Percentiles rank a stretch among this genome's conserved stretches.
Conservation (phyloP, 257 asterid species). For the Haberlea rhodopensis region DNA sequence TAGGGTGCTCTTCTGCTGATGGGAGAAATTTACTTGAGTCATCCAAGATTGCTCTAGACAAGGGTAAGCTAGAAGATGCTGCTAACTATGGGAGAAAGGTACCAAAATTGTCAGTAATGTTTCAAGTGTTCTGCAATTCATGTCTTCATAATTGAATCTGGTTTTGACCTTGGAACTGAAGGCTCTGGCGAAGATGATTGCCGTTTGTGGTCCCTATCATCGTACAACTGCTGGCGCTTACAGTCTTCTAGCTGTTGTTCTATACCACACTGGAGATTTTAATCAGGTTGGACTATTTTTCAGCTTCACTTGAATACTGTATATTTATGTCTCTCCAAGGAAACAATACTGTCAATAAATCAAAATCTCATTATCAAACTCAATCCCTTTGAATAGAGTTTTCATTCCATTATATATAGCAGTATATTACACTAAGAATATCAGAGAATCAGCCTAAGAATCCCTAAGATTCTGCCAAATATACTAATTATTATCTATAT, state of each 20-base stretch:
- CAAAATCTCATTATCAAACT: too few species aligned
- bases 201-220: slow-evolving; percentile 98
- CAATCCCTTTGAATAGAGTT: too few species aligned
- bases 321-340: neutral
- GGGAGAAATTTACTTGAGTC: slow-evolving; percentile 91
- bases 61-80: slow-evolving; percentile 97
- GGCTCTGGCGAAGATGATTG: slow-evolving; percentile 96
- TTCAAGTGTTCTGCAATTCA: neutral
- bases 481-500: too few species aligned
- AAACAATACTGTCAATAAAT: too few species aligned
- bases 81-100: slow-evolving; percentile 91
- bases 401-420: too few species aligned
- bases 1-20: slow-evolving; percentile 94
- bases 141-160: slow-evolving; percentile 25
- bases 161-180: slow-evolving; percentile 36
- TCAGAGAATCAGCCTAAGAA: too few species aligned
- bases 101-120: slow-evolving; percentile 8
- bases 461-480: too few species aligned
- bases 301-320: neutral
- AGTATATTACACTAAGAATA: too few species aligned
- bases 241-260: slow-evolving; percentile 97
- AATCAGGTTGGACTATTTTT: slow-evolving; percentile 62
- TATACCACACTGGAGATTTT: slow-evolving; percentile 98
- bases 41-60: slow-evolving; percentile 94
- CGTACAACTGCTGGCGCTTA: slow-evolving; percentile 96